Base-by-base conservation (phyloP, 1,284 basidiomycete genomes). In the Tilletia horrida region DNA sequence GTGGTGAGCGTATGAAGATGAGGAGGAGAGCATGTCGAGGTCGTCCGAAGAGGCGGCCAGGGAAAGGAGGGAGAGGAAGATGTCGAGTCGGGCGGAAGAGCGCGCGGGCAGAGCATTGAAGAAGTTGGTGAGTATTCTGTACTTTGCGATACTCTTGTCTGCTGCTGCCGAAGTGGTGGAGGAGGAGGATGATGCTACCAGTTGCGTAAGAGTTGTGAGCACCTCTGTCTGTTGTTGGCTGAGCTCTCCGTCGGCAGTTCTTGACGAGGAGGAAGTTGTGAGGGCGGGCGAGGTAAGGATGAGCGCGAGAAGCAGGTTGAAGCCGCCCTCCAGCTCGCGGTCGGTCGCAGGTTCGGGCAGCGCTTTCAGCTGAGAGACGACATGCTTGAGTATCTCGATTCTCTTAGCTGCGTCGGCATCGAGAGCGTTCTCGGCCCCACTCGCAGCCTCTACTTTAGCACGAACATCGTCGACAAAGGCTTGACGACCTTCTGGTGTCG, bases 311-410 rank as follows among this genome's bases (percentile, higher is more conserved):
- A 80, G 66, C 14, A 81, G 68, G 67, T 81, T 81, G 71, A 73
- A 80, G 25, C 76, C 69, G 16, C 80, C 80, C 63, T 81, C 80
- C 27, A 81, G 66, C 62, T 81, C 72, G 31, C 78, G 73, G 43
- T 81, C 79, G 42, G 68, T 75, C 27, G 77, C 78, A 9, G 55
- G 55, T 29, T 81, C 77, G 21, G 71, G 69, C 16, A 77, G 55
- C 14, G 68, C 63, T 27, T 68, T 72, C 35, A 76, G 64, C 59
- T 76, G 71, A 0, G 69, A 68, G 9, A 78, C 69, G 42, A 79
- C 70, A 57, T 70, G 69, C 42, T 64, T 45, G 14, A 79, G 72
- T 8, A 77, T 64, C 6, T 67, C 65, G 31, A 59, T 59, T 40
- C 67, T 65, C 63, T 72, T 72, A 63, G 74, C 69, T 31, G 40